Conservation (phyloP, 1,284 basidiomycete species). For the Sphagnurus paluster region DNA sequence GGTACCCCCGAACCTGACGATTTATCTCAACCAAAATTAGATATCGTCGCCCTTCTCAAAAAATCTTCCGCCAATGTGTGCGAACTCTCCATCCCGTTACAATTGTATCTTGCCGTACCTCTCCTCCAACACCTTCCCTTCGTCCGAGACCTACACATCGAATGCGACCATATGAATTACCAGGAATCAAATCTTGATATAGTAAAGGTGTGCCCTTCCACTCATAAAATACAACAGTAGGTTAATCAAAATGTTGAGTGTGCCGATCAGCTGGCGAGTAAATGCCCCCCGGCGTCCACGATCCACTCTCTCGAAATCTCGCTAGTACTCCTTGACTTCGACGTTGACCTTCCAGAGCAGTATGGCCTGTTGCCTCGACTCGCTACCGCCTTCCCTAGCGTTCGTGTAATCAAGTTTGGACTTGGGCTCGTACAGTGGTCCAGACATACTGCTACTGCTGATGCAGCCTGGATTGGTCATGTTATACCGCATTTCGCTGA, state of each 20-base stretch:
- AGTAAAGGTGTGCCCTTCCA: conserved; percentile 3
- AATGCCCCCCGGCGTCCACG: conserved; percentile 9
- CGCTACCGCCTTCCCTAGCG: too few relatives aligned
- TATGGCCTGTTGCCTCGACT: too few relatives aligned
- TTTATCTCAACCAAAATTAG: neutral
- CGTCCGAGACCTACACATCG: neutral
- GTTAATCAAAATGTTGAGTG: neutral
- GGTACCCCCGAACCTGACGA: too few relatives aligned
- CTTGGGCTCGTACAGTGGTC: too few relatives aligned
- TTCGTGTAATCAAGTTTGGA: too few relatives aligned
- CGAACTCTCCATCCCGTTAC: conserved; percentile 3
- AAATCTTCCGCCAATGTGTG: conserved; percentile 1
- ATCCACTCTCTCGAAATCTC: too few relatives aligned
- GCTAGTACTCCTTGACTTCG: too few relatives aligned
- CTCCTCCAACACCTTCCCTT: neutral
- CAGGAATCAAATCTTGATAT: neutral
- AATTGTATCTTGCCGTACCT: conserved; percentile 3
- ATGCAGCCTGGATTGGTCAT: too few relatives aligned
- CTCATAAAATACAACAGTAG: neutral
- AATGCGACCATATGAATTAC: conserved; percentile 2
- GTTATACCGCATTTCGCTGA: too few relatives aligned
- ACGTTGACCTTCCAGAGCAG: too few relatives aligned
- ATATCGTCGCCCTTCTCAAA: neutral
- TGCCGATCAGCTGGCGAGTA: neutral
- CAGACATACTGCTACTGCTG: too few relatives aligned